Percentiles rank a stretch among this genome's conserved stretches.
phyloP scores from a whole-genome alignment of 768 basidiomycete genomes.

The Lactifluus rugatus region DNA sequence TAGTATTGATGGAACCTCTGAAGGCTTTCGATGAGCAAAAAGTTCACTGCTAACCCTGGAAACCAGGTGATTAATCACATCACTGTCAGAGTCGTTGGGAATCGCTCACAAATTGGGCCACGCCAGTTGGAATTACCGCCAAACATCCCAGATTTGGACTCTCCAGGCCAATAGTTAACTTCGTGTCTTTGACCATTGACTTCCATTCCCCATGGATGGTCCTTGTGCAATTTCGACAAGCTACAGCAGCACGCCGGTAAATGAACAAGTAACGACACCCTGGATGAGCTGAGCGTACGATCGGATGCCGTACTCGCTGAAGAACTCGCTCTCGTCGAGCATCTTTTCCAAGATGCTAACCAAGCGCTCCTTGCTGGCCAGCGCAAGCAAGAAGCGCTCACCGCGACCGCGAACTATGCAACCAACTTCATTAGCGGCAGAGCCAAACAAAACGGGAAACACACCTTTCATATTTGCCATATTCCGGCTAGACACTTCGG shows the following conservation, averaged over 20 bases:
- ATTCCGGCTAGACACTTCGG: constrained; percentile 77
- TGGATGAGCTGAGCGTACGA: constrained; percentile 49
- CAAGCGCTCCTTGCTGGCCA: constrained; percentile 87
- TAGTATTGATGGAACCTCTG: constrained; percentile 99
- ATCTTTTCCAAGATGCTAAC: constrained; percentile 87
- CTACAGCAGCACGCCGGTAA: constrained; percentile 30
- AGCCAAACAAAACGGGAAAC: constrained; percentile 8
- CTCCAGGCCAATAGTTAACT: constrained; percentile 96
- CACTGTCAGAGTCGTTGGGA: neutral
- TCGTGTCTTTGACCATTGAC: constrained; percentile 89
- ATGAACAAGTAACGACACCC: neutral
- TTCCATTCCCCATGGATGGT: constrained; percentile 89
- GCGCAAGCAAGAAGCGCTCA: constrained; percentile 77
- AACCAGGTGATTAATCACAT: constrained; percentile 1
- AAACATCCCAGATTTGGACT: constrained; percentile 96
- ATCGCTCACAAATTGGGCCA: constrained; percentile 68
- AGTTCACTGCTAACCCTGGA: constrained; percentile 91
- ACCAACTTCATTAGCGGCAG: constrained; percentile 21
- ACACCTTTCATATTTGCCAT: constrained; percentile 93
- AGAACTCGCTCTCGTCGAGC: constrained; percentile 94
- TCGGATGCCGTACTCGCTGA: constrained; percentile 91
- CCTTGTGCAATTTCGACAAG: constrained; percentile 82
- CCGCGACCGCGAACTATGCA: constrained; percentile 48
- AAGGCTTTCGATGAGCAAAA: constrained; percentile 88
- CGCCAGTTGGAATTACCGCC: constrained; percentile 98